Evolutionary conservation across 371 early-diverging fungal genomes (phyloP), one percentile per base, ranked within the genome.

Genomic region (Batrachochytrium dendrobatidis): DNA sequence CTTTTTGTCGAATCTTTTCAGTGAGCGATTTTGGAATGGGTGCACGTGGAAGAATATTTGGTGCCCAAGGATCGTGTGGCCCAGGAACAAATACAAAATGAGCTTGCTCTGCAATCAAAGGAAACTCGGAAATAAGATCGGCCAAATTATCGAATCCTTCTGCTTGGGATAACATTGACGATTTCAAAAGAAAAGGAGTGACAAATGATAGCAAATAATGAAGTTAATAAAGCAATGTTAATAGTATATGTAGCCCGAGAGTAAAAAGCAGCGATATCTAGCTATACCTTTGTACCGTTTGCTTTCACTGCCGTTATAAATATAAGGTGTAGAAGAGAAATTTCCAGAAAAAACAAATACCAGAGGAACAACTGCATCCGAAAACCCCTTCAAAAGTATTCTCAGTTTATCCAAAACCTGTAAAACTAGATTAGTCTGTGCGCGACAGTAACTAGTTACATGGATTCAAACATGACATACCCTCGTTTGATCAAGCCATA

Each of bases 71-170:
- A 62, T 94, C 95, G 58, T 84, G 79, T 17, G 84, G 78, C 2
- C 94, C 95, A 10, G 95, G 95, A 0, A 95, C 87, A 72, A 95
- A 87, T 1, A 95, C 77, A 69, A 91, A 92, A 24, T 86, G 82
- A 22, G 84, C 76, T 34, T 75, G 69, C 0, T 76, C 75, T 1
- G 88, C 81, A 44, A 94, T 68, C 1, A 67, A 68, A 0, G 82
- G 86, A 60, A 83, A 92, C 39, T 84, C 82, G 22, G 78, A 69
- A 26, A 94, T 82, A 25, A 94, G 60, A 59, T 86, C 87, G 17
- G 84, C 89, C 17, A 94, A 72, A 17, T 73, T 66, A 3, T 79
- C 73, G 68, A 90, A 90, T 31, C 77, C 76, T 10, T 88, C 90
- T 70, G 35, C 12, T n/a, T n/a, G n/a, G n/a, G 17, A 58, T 26